Evolutionary conservation across 1,284 basidiomycete genomes (phyloP).

Genomic region (Ganoderma multipileum): DNA sequence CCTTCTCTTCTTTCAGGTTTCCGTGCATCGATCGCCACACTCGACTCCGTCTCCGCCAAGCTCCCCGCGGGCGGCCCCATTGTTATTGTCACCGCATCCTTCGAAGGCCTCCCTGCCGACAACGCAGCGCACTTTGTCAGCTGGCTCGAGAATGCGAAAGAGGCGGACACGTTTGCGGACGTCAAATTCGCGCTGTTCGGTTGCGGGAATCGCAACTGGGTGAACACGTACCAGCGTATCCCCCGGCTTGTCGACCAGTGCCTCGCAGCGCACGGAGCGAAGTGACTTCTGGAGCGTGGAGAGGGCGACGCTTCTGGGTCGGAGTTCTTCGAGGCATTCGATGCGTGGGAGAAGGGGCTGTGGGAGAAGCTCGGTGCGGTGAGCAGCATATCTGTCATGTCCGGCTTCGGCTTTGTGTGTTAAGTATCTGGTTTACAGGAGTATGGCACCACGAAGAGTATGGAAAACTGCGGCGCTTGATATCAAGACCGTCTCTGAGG

Average conservation of each 20-base stretch:
- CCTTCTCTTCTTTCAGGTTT: slow-evolving; percentile 47
- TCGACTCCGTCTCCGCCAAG: slow-evolving; percentile 49
- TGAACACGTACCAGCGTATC: slow-evolving; percentile 56
- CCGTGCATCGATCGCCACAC: slow-evolving; percentile 46
- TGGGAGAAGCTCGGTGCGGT: slow-evolving; percentile 50
- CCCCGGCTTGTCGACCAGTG: slow-evolving; percentile 51
- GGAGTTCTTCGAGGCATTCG: slow-evolving; percentile 55
- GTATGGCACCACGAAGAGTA: slow-evolving; percentile 36
- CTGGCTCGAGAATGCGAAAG: slow-evolving; percentile 44
- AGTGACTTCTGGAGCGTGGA: slow-evolving; percentile 48
- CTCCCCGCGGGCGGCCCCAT: slow-evolving; percentile 54
- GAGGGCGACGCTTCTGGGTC: slow-evolving; percentile 51
- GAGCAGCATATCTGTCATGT: slow-evolving; percentile 7
- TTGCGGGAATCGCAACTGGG: slow-evolving; percentile 62
- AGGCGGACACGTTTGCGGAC: slow-evolving; percentile 38
- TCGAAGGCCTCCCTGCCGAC: slow-evolving; percentile 58
- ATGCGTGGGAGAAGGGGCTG: slow-evolving; percentile 50
- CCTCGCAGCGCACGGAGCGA: slow-evolving; percentile 47
- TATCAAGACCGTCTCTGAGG: slow-evolving; percentile 45
- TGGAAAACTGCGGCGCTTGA: slow-evolving; percentile 25
- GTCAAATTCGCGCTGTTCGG: slow-evolving; percentile 58
- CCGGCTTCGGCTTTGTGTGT: no score
- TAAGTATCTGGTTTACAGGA: slow-evolving; percentile 29
- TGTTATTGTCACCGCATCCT: slow-evolving; percentile 56
- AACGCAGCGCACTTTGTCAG: slow-evolving; percentile 55